phyloP scores from a whole-genome alignment of 2,329 filamentous ascomycete genomes.

The Thelonectria rubi region DNA sequence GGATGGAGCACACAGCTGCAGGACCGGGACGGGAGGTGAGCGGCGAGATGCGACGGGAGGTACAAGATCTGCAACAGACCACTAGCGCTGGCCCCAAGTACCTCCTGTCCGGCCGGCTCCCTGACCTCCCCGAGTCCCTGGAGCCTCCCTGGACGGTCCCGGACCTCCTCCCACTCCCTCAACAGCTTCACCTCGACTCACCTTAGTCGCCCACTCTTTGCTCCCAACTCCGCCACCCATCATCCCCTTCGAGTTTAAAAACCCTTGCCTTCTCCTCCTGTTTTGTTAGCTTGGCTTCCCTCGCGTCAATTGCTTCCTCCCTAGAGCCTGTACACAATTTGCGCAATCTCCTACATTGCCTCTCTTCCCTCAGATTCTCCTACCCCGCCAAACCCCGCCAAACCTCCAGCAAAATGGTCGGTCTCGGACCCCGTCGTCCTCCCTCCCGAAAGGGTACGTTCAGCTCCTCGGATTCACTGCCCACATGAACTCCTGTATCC shows the following conservation, averaged over 20 bases:
- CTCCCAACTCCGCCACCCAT: slow-evolving; percentile 35
- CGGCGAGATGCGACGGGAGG: slow-evolving; percentile 19
- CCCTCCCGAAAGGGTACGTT: slow-evolving; percentile 73
- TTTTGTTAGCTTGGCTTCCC: background rate
- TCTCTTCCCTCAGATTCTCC: background rate
- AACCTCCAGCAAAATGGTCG: slow-evolving; percentile 56
- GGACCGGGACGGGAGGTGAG: slow-evolving; percentile 9
- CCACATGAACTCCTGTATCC: slow-evolving; percentile 8
- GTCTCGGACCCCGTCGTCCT: slow-evolving; percentile 60
- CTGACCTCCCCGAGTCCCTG: slow-evolving; percentile 22
- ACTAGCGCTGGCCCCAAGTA: slow-evolving; percentile 28
- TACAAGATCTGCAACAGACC: slow-evolving; percentile 10
- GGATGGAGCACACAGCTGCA: background rate
- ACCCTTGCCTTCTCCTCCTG: slow-evolving; percentile 29
- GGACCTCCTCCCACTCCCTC: slow-evolving; percentile 32
- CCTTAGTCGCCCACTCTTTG: slow-evolving; percentile 24
- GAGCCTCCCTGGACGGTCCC: slow-evolving; percentile 18
- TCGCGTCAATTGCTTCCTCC: slow-evolving; percentile 4
- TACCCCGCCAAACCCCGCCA: slow-evolving; percentile 52
- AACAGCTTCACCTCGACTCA: slow-evolving; percentile 35
- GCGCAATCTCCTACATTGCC: background rate
- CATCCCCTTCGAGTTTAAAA: slow-evolving; percentile 38
- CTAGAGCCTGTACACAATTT: background rate
- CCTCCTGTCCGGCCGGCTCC: slow-evolving; percentile 25
- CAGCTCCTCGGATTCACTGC: slow-evolving; percentile 13